These are phyloP conservation scores for Backusella liffmaniae DNA, from an alignment of 192 early-diverging fungal genomes.

Conservation along the genomic window DNA sequence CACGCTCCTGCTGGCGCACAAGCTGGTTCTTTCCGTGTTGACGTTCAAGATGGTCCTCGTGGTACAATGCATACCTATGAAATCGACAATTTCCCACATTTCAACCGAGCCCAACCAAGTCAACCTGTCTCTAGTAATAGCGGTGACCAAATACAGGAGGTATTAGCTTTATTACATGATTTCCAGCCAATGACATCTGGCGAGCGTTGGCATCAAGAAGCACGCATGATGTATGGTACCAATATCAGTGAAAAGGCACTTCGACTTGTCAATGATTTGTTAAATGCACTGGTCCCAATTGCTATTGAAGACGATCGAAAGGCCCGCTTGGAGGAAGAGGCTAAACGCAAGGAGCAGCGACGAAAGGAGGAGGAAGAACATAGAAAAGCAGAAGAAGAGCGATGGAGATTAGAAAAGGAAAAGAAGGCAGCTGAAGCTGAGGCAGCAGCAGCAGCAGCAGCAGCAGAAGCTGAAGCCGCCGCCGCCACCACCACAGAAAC, in stretches of 20 bases:
- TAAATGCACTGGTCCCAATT: constrained; percentile 73
- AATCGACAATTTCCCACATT: constrained; percentile 27
- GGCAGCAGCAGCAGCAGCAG: constrained; percentile 48
- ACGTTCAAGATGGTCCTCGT: constrained; percentile 27
- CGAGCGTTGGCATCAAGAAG: constrained; percentile 89
- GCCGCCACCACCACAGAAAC: background rate
- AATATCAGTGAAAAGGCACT: constrained; percentile 58
- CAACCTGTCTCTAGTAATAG: background rate
- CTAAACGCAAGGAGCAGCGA: constrained; percentile 43
- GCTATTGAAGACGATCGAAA: constrained; percentile 70
- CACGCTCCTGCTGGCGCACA: constrained; percentile 23
- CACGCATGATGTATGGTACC: constrained; percentile 73
- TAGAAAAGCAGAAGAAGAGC: constrained; percentile 43
- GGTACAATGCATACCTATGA: constrained; percentile 39
- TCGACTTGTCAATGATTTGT: constrained; percentile 57
- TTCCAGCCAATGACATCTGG: constrained; percentile 67
- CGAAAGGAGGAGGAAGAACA: constrained; percentile 59
- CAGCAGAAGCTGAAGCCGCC: constrained; percentile 19
- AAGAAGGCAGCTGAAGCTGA: constrained; percentile 25
- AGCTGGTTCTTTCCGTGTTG: constrained; percentile 36
- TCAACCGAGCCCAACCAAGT: background rate
- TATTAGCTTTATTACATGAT: constrained; percentile 61
- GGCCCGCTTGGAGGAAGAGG: constrained; percentile 53
- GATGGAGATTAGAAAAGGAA: constrained; percentile 37
- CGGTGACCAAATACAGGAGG: constrained; percentile 29